Base-by-base conservation (phyloP, 179 eudicot species). In the Kewa caespitosa region DNA sequence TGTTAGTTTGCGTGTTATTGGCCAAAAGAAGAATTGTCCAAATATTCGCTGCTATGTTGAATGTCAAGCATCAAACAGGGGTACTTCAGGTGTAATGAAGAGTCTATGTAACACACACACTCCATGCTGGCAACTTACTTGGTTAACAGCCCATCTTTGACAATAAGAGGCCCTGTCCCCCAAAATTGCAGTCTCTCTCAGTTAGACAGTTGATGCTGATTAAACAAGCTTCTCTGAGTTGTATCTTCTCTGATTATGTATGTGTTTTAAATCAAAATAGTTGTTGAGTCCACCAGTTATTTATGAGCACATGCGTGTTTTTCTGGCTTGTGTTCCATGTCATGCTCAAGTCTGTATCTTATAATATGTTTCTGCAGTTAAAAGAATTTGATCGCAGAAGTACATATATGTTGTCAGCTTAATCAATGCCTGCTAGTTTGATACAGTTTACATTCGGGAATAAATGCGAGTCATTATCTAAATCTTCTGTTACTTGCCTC, bases 401-500 rank as follows among this genome's bases (percentile, higher is more conserved):
- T 37, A 33, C 22, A 31, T 32, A 6, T 15, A 62, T 32, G 42
- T n/a, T 42, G 7, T 23, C 6, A 32, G 27, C 2, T 10, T 37
- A 28, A 17, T 2, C 23, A 60, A 42, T 46, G 22, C 12, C 18
- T 15, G 22, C 1, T 39, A 30, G 13, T 27, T 31, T 70, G 31
- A 27, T 37, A 43, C 50, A 37, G 14, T 2, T n/a, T 38, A 27
- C 33, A 25, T 3, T 28, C 32, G 46, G 27, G 1, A 39, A n/a
- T 32, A 37, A 69, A 33, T 13, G 30, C n/a, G 59, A 13, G 33
- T 13, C 6, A 3, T 65, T 62, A 31, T n/a, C 50, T 68, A 27
- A 61, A 34, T 70, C 69, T 77, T 59, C n/a, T 81, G n/a, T 57
- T 17, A 64, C 61, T 38, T 57, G 36, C 72, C 22, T n/a, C 73